These are phyloP conservation scores for Beauveria asiatica DNA, from an alignment of 2,329 filamentous ascomycete genomes.

Conservation along the genomic window DNA sequence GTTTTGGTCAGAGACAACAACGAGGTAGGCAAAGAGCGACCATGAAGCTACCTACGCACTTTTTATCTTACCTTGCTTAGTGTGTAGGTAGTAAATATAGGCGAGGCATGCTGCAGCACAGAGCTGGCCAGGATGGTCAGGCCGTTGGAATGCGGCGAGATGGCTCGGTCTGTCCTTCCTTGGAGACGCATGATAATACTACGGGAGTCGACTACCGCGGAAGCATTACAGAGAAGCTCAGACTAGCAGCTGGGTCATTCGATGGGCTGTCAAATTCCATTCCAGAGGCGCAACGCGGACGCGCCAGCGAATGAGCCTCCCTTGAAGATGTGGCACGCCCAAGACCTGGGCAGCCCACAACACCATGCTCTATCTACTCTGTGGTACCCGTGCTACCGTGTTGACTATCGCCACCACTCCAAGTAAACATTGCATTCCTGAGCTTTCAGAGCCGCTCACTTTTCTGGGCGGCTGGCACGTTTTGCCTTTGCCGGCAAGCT, in stretches of 20 bases:
- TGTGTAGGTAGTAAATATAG: not conserved
- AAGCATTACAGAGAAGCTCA: not conserved
- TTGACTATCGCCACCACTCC: slow-evolving; percentile 11
- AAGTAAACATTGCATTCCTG: slow-evolving; percentile 15
- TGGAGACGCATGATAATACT: slow-evolving; percentile 1
- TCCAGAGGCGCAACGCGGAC: not conserved
- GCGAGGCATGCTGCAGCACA: slow-evolving; percentile 5
- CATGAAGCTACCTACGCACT: not conserved
- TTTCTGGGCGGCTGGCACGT: slow-evolving; percentile 10
- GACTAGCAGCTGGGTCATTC: not conserved
- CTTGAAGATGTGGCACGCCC: not conserved
- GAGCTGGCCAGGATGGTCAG: not conserved
- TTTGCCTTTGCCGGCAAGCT: slow-evolving; percentile 6
- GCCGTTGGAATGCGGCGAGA: slow-evolving; percentile 22
- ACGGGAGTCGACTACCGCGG: not conserved
- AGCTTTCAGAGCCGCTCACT: slow-evolving; percentile 9
- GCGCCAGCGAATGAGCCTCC: slow-evolving; percentile 5
- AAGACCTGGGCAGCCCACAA: not conserved
- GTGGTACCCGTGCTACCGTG: not conserved
- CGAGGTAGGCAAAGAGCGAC: not conserved
- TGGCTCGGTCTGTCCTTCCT: slow-evolving; percentile 11
- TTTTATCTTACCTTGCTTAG: too few species aligned
- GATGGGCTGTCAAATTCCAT: slow-evolving; percentile 7
- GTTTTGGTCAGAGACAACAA: not conserved
- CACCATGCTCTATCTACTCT: not conserved